Base-by-base conservation (phyloP, 129 eudicot species). In the Silybum marianum region DNA sequence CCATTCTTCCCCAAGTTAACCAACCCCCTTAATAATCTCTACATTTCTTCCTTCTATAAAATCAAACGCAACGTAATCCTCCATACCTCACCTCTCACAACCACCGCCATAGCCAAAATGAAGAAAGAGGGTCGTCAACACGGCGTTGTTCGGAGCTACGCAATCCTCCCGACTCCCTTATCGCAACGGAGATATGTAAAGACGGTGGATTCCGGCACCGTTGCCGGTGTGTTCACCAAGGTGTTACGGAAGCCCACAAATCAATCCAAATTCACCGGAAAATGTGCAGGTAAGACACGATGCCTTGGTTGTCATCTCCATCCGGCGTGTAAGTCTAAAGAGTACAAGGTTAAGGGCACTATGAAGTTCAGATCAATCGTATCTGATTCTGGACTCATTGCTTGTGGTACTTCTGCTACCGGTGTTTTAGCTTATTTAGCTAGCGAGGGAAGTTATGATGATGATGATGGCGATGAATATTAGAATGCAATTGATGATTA, bases 231-330 rank as follows among this genome's bases (percentile, higher is more conserved):
- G 12, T 91, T 91, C 88, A 54, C 87, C 42, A 86, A 82, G 74
- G 93, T 90, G 13, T 54, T 90, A 3, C 13, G 71, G 8, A 90
- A 88, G 84, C 98, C 97, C 25, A 91, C 91, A 7, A 93, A 93
- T 78, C 97, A 93, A 36, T 93, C 98, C 24, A 88, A 93, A 80
- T 90, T 89, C 78, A 91, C 98, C 4, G 91, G 98, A 25, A 87
- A 82, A 83, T 90, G 92, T 21, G 3, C 19, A 16, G 90, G 81
- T 3, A 80, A 76, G 4, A 70, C 89, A 26, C 76, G 67, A 73
- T 93, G 98, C 75, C 25, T n/a, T 19, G 87, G 71, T 5, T 91
- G 97, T 86, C 97, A 85, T 73, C 3, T 72, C 14, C 83, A 85
- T 68, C 98, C 98, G n/a, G 88, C 88, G 46, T 72, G 85, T 2